phyloP scores from a whole-genome alignment of 768 basidiomycete species.

The Termitomyces sp. region DNA sequence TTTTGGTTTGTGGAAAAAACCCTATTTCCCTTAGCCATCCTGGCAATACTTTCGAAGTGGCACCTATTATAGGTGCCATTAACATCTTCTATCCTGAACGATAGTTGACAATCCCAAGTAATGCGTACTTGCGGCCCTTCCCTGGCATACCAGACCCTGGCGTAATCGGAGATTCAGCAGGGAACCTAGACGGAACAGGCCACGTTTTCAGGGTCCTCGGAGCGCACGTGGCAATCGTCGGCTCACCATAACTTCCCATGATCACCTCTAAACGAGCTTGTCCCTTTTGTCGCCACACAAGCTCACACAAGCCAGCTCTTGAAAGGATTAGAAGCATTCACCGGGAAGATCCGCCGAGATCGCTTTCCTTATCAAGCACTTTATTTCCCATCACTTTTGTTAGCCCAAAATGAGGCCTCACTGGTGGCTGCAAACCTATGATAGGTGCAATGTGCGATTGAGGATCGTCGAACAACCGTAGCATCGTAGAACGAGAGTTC shows the following conservation, averaged over 20 bases:
- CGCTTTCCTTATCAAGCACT: not conserved
- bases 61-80: too few species aligned
- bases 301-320: not conserved
- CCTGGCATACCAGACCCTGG: too few species aligned
- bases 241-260: not conserved
- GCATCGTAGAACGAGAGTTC: not conserved
- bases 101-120: not conserved
- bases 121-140: not conserved
- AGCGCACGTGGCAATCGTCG: constrained; percentile 24
- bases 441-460: too few species aligned
- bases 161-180: constrained; percentile 22
- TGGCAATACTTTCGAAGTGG: too few species aligned
- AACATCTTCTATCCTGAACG: constrained; percentile 5
- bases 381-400: not conserved
- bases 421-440: not conserved
- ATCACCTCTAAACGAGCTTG: not conserved
- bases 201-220: constrained; percentile 30
- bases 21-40: too few species aligned
- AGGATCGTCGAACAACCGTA: not conserved
- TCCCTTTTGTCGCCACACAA: constrained; percentile 2
- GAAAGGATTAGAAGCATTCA: not conserved
- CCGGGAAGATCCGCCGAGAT: not conserved
- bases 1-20: not conserved
- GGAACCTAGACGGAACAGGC: constrained; percentile 30
- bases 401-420: not conserved